Evolutionary conservation across 306 rosid species (phyloP).

Genomic region (Lathyrus sativus): DNA sequence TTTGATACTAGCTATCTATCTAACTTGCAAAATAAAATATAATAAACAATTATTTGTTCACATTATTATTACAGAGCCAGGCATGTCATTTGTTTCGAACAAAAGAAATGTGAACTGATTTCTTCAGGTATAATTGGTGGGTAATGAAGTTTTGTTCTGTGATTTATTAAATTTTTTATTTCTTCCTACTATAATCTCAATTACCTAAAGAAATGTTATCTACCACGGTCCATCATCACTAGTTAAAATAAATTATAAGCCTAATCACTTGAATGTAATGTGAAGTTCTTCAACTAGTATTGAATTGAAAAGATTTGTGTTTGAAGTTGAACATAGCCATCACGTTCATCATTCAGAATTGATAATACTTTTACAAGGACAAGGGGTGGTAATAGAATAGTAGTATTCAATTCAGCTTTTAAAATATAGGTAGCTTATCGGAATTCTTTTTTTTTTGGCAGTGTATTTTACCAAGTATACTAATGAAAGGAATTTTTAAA

Average conservation of each 20-base stretch:
- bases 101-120: slow-evolving; percentile 3
- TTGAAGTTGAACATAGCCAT: no score
- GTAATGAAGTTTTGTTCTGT: neutral
- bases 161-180: neutral
- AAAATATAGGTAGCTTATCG: no score
- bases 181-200: neutral
- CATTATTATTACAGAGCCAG: slow-evolving; percentile 1
- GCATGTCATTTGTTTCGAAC: neutral
- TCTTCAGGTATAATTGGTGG: slow-evolving; percentile 3
- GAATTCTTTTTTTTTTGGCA: no score
- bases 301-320: no score
- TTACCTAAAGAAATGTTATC: neutral
- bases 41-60: slow-evolving; percentile 32
- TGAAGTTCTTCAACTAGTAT: no score
- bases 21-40: slow-evolving; percentile 23
- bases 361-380: no score
- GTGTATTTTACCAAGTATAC: no score
- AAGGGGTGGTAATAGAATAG: no score
- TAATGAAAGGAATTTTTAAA: no score
- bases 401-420: no score
- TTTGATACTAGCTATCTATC: slow-evolving; percentile 13
- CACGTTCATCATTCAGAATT: no score
- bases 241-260: neutral
- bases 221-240: neutral
- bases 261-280: neutral